These are phyloP conservation scores for Nasturtium officinale DNA, from an alignment of 345 rosid genomes.

Conservation along the genomic window DNA sequence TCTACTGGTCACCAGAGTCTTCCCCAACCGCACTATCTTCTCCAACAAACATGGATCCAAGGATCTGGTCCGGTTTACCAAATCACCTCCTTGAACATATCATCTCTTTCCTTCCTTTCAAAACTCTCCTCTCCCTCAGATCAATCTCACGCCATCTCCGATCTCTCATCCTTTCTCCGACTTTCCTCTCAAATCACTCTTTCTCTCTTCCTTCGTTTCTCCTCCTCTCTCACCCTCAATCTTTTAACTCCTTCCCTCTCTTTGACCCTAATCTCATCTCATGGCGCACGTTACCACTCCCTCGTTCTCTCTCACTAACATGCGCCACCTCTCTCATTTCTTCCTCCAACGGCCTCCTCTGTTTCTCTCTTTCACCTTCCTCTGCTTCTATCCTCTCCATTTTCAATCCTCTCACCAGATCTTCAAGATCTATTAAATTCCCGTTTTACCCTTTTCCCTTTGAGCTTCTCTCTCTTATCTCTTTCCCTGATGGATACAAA, in stretches of 20 bases:
- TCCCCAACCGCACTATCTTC: conserved; percentile 25
- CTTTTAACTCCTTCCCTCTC: conserved; percentile 51
- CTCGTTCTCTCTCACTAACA: conserved; percentile 46
- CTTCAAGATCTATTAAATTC: conserved; percentile 57
- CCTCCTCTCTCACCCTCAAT: conserved; percentile 78
- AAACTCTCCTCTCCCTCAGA: conserved; percentile 55
- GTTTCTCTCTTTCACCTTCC: conserved; percentile 62
- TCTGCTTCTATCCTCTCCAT: conserved; percentile 55
- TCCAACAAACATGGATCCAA: conserved; percentile 63
- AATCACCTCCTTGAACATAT: conserved; percentile 65
- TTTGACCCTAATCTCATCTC: conserved; percentile 56
- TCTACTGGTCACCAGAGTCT: conserved; percentile 40
- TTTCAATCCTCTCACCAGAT: conserved; percentile 65
- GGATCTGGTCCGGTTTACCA: conserved; percentile 75
- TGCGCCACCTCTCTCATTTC: conserved; percentile 46
- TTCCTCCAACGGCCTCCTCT: conserved; percentile 72
- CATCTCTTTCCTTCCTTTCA: conserved; percentile 64
- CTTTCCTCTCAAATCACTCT: conserved; percentile 30
- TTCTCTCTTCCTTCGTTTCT: conserved; percentile 62
- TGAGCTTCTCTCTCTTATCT: conserved; percentile 63
- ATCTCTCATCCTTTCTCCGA: conserved; percentile 45
- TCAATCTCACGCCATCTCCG: conserved; percentile 71
- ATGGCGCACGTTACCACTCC: conserved; percentile 60
- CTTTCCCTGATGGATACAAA: conserved; percentile 54
- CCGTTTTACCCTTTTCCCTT: conserved; percentile 67